A percentile compares a stretch with the other conserved stretches of the same genome.
Conservation (phyloP, 768 basidiomycete genomes). For the Fomitopsis pulvina region DNA sequence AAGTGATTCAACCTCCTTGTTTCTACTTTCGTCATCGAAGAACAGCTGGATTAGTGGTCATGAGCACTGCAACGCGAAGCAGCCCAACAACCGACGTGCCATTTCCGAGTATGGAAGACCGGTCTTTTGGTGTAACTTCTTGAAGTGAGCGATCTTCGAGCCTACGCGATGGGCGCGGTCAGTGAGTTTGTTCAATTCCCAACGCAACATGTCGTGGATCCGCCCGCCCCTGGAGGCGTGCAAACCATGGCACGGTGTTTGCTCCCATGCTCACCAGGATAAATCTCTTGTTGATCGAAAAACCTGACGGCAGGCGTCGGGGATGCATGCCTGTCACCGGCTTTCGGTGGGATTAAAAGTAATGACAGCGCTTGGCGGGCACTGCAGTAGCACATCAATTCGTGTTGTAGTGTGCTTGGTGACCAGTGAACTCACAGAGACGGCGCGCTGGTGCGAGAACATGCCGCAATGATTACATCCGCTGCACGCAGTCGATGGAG, state of each 20-base stretch:
- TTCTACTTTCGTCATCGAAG: conserved; percentile 43
- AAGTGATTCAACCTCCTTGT: conserved; percentile 37
- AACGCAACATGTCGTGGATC: not conserved
- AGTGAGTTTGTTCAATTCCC: not conserved
- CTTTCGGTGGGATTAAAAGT: conserved; percentile 42
- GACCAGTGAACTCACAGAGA: conserved; percentile 45
- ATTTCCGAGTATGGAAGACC: conserved; percentile 48
- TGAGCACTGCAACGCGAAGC: not conserved
- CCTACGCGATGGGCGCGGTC: conserved; percentile 31
- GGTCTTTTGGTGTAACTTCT: conserved; percentile 49
- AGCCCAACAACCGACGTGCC: conserved; percentile 24
- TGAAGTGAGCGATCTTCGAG: conserved; percentile 81
- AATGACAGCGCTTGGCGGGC: conserved; percentile 71
- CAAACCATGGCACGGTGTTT: too few species aligned
- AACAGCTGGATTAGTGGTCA: conserved; percentile 30
- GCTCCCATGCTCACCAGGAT: conserved; percentile 45
- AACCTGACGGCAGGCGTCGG: conserved; percentile 47
- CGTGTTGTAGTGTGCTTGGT: too few species aligned
- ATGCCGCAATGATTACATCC: conserved; percentile 56
- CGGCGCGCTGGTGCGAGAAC: conserved; percentile 66
- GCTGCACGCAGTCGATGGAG: conserved; percentile 48
- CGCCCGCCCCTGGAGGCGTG: too few species aligned
- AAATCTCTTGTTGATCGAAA: conserved; percentile 71
- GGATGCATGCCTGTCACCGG: conserved; percentile 24
- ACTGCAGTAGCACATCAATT: conserved; percentile 33